These are phyloP conservation scores for Geosmithia flava DNA, from an alignment of 2,329 filamentous ascomycete species.

Conservation along the genomic window DNA sequence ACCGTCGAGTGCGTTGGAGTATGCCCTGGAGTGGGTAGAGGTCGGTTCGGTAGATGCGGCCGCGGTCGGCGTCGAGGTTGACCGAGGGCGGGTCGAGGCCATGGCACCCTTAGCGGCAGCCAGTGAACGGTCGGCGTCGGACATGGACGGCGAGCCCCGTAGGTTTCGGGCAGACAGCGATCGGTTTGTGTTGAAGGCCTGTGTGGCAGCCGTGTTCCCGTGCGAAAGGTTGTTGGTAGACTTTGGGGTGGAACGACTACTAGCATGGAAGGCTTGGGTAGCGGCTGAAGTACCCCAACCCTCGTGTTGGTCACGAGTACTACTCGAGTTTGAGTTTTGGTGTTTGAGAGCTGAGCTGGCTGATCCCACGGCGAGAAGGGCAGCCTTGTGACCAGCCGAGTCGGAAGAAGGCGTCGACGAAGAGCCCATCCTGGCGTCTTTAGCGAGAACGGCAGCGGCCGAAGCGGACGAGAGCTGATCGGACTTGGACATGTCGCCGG, in stretches of 20 bases:
- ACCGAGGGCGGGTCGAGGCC: conserved; percentile 44
- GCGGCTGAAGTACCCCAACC: conserved; percentile 57
- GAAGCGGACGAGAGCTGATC: conserved; percentile 40
- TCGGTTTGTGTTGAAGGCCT: conserved; percentile 23
- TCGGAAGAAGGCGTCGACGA: conserved; percentile 52
- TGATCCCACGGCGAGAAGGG: conserved; percentile 45
- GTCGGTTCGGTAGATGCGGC: conserved; percentile 1
- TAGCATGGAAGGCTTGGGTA: conserved; percentile 47
- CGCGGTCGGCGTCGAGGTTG: conserved; percentile 48
- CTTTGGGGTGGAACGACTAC: conserved; percentile 7
- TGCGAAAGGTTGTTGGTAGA: conserved; percentile 8
- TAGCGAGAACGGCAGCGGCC: conserved; percentile 28
- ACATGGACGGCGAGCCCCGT: conserved; percentile 7
- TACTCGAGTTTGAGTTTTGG: conserved; percentile 4
- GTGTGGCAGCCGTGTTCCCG: conserved; percentile 16
- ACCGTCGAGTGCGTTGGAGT: conserved; percentile 58
- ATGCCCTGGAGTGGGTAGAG: conserved; percentile 41
- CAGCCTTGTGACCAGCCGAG: conserved; percentile 61
- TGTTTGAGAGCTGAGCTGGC: conserved; percentile 18
- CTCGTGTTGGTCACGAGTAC: conserved; percentile 12
- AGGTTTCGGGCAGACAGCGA: conserved; percentile 13
- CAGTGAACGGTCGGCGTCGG: conserved; percentile 49
- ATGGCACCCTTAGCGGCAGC: conserved; percentile 70
- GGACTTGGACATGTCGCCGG: conserved; percentile 56
- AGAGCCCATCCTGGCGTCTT: conserved; percentile 30